phyloP scores from a whole-genome alignment of 2,329 filamentous ascomycete genomes.

The Sordariomycetes sp. region DNA sequence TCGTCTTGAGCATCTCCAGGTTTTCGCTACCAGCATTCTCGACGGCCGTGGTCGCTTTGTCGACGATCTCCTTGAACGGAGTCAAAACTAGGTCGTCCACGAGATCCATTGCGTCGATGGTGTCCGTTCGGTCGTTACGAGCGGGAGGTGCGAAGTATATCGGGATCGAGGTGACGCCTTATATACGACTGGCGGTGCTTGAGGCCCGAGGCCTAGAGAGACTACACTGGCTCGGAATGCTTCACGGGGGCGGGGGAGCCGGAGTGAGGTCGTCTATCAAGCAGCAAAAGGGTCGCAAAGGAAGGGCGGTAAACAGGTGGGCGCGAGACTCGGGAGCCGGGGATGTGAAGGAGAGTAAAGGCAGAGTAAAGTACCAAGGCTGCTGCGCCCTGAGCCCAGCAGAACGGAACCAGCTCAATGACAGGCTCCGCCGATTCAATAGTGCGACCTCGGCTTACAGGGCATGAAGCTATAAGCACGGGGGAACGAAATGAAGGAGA shows the following conservation, averaged over 20 bases:
- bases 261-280: neutral
- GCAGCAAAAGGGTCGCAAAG: neutral
- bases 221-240: neutral
- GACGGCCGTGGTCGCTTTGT: conserved; percentile 32
- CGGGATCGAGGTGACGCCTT: neutral
- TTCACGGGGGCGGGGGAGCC: neutral
- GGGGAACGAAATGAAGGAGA: too few relatives aligned
- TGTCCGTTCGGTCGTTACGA: neutral
- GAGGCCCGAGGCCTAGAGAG: neutral
- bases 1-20: conserved; percentile 33
- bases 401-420: neutral
- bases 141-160: neutral
- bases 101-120: conserved; percentile 19
- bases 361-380: neutral
- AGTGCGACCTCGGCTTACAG: neutral
- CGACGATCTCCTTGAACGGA: conserved; percentile 38
- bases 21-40: conserved; percentile 30
- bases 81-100: conserved; percentile 29
- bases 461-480: too few relatives aligned
- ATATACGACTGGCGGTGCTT: neutral
- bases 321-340: neutral
- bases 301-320: neutral
- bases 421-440: neutral
- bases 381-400: neutral
- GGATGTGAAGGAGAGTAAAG: neutral